Conservation (phyloP, 1,139 yeast genomes). For the Zygosaccharomyces pseudobailii region DNA sequence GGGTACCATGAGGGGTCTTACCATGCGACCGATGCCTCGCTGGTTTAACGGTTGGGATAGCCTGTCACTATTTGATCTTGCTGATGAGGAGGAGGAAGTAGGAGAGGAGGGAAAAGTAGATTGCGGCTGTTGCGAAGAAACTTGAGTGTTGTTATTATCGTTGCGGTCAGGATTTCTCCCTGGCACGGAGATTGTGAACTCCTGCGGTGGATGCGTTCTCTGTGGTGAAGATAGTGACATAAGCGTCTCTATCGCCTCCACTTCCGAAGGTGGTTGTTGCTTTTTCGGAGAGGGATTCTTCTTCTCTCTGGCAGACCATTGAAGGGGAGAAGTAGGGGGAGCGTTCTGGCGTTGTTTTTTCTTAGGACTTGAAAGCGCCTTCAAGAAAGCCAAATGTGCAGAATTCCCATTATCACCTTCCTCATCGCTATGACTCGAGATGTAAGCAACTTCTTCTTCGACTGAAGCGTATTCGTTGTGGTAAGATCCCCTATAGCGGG, state of each 20-base stretch:
- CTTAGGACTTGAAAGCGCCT: slow-evolving; percentile 36
- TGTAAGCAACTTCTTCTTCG: slow-evolving; percentile 7
- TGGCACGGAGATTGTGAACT: slow-evolving; percentile 11
- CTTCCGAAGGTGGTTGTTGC: slow-evolving; percentile 35
- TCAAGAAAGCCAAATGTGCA: slow-evolving; percentile 38
- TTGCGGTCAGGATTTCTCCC: slow-evolving; percentile 1
- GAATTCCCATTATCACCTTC: slow-evolving; percentile 30
- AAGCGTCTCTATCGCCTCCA: slow-evolving; percentile 43
- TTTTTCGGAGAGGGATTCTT: slow-evolving; percentile 3
- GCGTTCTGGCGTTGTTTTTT: slow-evolving; percentile 16
- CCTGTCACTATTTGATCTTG: neutral
- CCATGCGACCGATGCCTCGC: slow-evolving; percentile 1
- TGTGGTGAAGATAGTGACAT: slow-evolving; percentile 45
- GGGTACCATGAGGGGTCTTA: slow-evolving; percentile 9
- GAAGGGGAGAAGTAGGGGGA: slow-evolving; percentile 17
- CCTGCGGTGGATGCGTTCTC: slow-evolving; percentile 18
- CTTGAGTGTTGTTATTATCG: neutral
- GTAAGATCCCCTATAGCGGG: neutral
- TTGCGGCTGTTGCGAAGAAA: neutral
- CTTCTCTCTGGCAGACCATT: slow-evolving; percentile 10
- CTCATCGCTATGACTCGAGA: slow-evolving; percentile 4
- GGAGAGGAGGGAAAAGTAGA: slow-evolving; percentile 5
- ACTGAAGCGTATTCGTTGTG: slow-evolving; percentile 12
- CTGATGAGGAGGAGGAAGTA: slow-evolving; percentile 8
- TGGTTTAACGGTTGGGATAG: neutral